These are phyloP conservation scores for Naumovozyma baii DNA, from an alignment of 805 yeast species.

Conservation along the genomic window DNA sequence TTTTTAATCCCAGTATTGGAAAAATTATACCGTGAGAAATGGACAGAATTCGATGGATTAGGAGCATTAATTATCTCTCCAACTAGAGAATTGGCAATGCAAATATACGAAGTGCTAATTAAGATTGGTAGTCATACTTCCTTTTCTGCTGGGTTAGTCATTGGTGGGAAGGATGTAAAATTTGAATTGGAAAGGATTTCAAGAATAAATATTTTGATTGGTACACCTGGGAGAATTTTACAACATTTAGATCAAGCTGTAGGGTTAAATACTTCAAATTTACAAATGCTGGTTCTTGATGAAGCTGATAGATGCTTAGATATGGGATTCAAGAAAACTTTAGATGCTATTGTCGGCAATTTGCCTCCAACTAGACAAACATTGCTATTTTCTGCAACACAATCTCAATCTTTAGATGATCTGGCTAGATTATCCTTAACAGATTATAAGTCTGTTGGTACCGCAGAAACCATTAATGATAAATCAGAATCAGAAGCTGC, in stretches of 20 bases:
- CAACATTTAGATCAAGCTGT: slow-evolving; percentile 89
- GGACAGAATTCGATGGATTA: slow-evolving; percentile 79
- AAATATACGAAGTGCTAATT: slow-evolving; percentile 78
- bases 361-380: slow-evolving; percentile 79
- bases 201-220: slow-evolving; percentile 70
- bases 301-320: slow-evolving; percentile 91
- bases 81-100: slow-evolving; percentile 84
- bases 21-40: slow-evolving; percentile 53
- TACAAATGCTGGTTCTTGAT: slow-evolving; percentile 74
- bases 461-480: slow-evolving; percentile 37
- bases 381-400: slow-evolving; percentile 78
- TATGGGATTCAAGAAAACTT: slow-evolving; percentile 81
- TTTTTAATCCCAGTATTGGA: slow-evolving; percentile 75
- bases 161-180: slow-evolving; percentile 85
- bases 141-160: slow-evolving; percentile 82
- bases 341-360: slow-evolving; percentile 71
- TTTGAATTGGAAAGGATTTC: slow-evolving; percentile 74
- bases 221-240: slow-evolving; percentile 84
- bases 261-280: slow-evolving; percentile 61
- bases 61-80: slow-evolving; percentile 89
- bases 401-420: slow-evolving; percentile 71
- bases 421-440: slow-evolving; percentile 58
- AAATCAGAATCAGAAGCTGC: slow-evolving; percentile 49
- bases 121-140: slow-evolving; percentile 66
- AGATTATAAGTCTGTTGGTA: slow-evolving; percentile 39